These are phyloP conservation scores for Helenozyma rhizophorensis DNA, from an alignment of 805 yeast genomes.

Conservation along the genomic window DNA sequence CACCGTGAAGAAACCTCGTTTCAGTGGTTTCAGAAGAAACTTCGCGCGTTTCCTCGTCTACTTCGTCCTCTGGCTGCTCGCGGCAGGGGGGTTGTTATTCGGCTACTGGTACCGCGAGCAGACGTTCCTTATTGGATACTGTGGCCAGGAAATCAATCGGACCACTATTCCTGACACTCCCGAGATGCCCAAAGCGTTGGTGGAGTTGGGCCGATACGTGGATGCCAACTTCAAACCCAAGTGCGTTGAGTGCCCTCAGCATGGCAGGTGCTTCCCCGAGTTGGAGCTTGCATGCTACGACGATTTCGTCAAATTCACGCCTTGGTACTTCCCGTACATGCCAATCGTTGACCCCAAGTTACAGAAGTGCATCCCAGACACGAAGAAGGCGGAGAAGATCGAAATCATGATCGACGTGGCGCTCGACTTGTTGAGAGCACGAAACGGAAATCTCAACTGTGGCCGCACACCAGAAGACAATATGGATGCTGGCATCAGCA, in stretches of 20 bases:
- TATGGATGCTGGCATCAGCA: conserved; percentile 47
- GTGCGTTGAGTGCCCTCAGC: conserved; percentile 77
- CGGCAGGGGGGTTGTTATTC: conserved; percentile 36
- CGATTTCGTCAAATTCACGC: conserved; percentile 51
- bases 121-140: conserved; percentile 61
- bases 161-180: conserved; percentile 34
- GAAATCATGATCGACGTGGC: conserved; percentile 64
- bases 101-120: conserved; percentile 65
- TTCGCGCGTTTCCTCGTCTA: conserved; percentile 6
- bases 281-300: conserved; percentile 65
- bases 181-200: conserved; percentile 26
- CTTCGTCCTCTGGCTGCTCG: conserved; percentile 26
- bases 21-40: no score
- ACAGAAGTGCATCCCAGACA: conserved; percentile 66
- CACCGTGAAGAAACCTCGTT: no score
- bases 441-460: conserved; percentile 62
- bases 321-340: conserved; percentile 53
- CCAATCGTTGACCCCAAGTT: conserved; percentile 53
- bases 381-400: conserved; percentile 62
- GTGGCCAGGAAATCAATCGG: conserved; percentile 56
- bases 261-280: conserved; percentile 67
- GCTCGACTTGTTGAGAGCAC: conserved; percentile 57
- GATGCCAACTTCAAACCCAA: conserved; percentile 47
- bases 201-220: conserved; percentile 40
- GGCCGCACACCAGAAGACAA: conserved; percentile 44